Percentiles rank a stretch among this genome's conserved stretches.
Conservation (phyloP, 352 stramenopile genomes). For the Phytopythium vexans region DNA sequence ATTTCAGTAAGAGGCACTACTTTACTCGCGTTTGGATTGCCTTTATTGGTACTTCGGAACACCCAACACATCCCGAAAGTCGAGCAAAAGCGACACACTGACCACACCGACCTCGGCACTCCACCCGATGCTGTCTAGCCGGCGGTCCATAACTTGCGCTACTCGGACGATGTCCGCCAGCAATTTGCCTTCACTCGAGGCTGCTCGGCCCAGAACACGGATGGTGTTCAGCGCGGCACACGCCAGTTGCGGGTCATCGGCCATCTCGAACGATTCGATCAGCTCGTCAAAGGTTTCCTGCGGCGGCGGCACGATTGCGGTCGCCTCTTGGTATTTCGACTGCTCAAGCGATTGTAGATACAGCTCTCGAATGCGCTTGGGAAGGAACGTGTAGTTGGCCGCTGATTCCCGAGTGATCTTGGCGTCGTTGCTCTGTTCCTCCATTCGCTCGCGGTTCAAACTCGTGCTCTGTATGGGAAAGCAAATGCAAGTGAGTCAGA, state of each 20-base stretch:
- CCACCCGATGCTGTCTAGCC: constrained; percentile 44
- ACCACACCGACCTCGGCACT: constrained; percentile 23
- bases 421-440: constrained; percentile 4
- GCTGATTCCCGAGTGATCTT: constrained; percentile 6
- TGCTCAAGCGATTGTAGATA: constrained; percentile 19
- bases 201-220: constrained; percentile 19
- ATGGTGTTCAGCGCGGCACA: constrained; percentile 40
- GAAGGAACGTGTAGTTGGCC: constrained; percentile 49
- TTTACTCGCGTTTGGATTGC: too few species aligned
- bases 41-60: too few species aligned
- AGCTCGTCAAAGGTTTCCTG: constrained; percentile 25
- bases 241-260: constrained; percentile 19
- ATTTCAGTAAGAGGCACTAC: background rate
- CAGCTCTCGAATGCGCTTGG: constrained; percentile 27
- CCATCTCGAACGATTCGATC: constrained; percentile 33
- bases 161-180: constrained; percentile 35
- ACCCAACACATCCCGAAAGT: constrained; percentile 39
- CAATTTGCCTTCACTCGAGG: constrained; percentile 19
- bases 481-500: background rate
- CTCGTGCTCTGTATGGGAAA: constrained; percentile 14
- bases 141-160: constrained; percentile 28
- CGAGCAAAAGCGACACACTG: constrained; percentile 36
- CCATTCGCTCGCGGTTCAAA: constrained; percentile 13
- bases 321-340: too few species aligned
- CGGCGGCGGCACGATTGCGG: constrained; percentile 5